Conservation (phyloP, 441 rosid genomes). For the Gossypium trilobum region DNA sequence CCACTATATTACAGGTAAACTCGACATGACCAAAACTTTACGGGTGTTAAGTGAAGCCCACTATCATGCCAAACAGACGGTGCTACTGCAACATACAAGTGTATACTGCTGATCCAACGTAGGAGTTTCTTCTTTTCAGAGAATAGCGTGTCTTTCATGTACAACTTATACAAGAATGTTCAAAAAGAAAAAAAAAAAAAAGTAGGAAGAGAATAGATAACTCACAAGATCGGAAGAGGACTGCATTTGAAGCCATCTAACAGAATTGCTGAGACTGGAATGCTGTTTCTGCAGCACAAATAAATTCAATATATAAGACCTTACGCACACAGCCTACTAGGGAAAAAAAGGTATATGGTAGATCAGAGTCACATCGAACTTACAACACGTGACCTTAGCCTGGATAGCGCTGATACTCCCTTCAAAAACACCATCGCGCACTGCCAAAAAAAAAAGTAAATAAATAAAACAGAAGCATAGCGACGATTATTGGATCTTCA, state of each 20-base stretch:
- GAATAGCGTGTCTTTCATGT: not conserved
- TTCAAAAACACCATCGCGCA: slow-evolving; percentile 59
- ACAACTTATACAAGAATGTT: not conserved
- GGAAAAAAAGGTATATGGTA: not conserved
- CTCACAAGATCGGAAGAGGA: slow-evolving; percentile 58
- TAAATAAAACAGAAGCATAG: not conserved
- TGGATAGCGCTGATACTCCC: slow-evolving; percentile 49
- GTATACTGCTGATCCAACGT: not conserved
- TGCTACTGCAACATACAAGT: not conserved
- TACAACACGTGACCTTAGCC: slow-evolving; percentile 62
- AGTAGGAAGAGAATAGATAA: not conserved
- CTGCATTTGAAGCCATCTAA: slow-evolving; percentile 89
- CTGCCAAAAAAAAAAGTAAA: not conserved
- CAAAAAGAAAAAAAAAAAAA: not conserved
- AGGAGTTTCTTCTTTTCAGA: not conserved
- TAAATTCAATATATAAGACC: not conserved
- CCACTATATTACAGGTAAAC: not conserved
- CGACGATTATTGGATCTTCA: not conserved
- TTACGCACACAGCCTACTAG: not conserved
- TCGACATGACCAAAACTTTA: not conserved
- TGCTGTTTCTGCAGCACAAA: slow-evolving; percentile 41
- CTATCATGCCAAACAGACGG: not conserved
- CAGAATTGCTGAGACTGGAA: slow-evolving; percentile 47
- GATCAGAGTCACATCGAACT: slow-evolving; percentile 13
- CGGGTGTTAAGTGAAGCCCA: not conserved